Evolutionary conservation across 257 asterid genomes (phyloP), one percentile per base, ranked within the genome.

Genomic region (Ballota nigra): DNA sequence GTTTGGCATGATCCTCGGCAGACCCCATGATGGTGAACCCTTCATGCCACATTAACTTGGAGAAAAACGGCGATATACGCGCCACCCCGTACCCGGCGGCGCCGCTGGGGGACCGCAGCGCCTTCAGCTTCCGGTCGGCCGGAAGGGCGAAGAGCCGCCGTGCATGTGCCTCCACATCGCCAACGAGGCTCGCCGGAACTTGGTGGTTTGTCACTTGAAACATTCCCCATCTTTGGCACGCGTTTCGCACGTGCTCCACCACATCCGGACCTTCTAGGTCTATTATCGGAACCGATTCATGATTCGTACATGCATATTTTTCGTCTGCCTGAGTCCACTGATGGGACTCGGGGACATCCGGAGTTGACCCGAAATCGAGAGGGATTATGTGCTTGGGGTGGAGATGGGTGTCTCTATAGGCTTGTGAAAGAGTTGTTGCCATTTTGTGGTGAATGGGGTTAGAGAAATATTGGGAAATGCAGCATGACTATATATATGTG

Each of bases 1-100:
- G 79, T 36, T 71, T 82, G 3, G 95, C 98, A 78, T 92, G 95
- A 47, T 80, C 82, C 36, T 60, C 70, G 0, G 95, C 78, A 5
- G 96, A 92, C 22, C 95, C 95, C 76, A 83, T 82, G 63, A 90
- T 82, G 31, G 96, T 88, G 76, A 92, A 92, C 28, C 98, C 97
- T 66, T 92, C 98, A 63, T 92, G 96, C 98, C 97, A 92, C 95
- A 92, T 84, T 16, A 59, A 36, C 80, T 88, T 87, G 0, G 83
- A 0, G 53, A 90, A 90, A 64, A 86, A 90, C 0, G 89, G 88
- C 1, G 95, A 73, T 34, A 92, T 87, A 43, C 92, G 81, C 36
- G 98, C 88, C 65, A 75, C 71, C 10, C 98, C 98, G 12, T 90
- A 92, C 12, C 98, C 97, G 28, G 97, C 81, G 74, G 83, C 86